Evolutionary conservation across 2,329 filamentous ascomycete species (phyloP).

Genomic region (Diplodia seriata): DNA sequence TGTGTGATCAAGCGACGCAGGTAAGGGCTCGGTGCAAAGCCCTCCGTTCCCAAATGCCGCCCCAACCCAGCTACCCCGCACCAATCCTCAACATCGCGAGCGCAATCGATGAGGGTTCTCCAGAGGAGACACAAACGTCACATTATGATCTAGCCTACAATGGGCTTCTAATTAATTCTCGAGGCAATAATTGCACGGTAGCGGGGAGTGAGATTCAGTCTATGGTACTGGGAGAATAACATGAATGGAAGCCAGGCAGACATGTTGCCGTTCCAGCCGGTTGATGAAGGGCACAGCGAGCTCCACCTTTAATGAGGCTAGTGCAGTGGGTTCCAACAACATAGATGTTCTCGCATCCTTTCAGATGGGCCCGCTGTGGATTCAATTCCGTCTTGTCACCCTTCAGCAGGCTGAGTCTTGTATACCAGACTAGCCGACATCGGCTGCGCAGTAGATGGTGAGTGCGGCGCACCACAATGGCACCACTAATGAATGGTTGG

Average conservation of each 20-base stretch:
- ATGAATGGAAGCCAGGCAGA: not conserved
- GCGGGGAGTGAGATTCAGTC: not conserved
- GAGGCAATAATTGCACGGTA: not conserved
- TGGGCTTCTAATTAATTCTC: too few species aligned
- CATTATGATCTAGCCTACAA: too few species aligned
- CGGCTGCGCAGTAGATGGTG: not conserved
- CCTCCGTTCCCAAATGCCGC: constrained; percentile 14
- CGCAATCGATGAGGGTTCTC: not conserved
- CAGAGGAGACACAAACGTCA: not conserved
- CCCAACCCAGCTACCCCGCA: constrained; percentile 16
- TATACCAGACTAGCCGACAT: not conserved
- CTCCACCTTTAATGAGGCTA: not conserved
- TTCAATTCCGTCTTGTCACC: not conserved
- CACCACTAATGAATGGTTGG: not conserved
- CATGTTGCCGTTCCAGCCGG: not conserved
- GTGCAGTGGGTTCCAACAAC: not conserved
- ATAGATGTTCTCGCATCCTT: not conserved
- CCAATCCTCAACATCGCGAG: constrained; percentile 1
- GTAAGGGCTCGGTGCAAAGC: not conserved
- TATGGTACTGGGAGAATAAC: not conserved
- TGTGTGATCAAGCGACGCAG: not conserved
- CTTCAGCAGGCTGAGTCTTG: not conserved
- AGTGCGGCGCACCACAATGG: not conserved
- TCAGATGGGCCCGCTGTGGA: not conserved
- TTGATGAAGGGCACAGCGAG: not conserved